phyloP scores from a whole-genome alignment of 2,329 filamentous ascomycete genomes.

The Alternaria postmessia region DNA sequence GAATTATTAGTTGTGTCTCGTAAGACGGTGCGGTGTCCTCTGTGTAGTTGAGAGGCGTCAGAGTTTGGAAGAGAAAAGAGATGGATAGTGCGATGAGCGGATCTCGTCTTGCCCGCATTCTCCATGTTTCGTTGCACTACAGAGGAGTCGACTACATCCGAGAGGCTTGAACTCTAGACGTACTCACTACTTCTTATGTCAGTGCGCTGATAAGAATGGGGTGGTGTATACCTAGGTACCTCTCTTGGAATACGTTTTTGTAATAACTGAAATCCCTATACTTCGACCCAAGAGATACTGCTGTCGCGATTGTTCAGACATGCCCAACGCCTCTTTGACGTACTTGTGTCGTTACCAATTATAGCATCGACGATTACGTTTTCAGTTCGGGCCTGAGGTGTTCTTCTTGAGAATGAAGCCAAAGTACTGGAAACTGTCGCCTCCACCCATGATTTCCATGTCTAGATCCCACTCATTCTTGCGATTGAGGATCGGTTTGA shows the following conservation, averaged over 20 bases:
- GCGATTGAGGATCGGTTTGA: slow-evolving; percentile 38
- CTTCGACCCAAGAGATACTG: neutral
- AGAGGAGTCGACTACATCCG: neutral
- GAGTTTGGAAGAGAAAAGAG: neutral
- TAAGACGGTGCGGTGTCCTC: neutral
- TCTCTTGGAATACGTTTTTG: neutral
- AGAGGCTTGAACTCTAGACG: neutral
- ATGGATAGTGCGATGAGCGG: neutral
- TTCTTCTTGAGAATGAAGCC: slow-evolving; percentile 18
- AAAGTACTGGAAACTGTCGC: slow-evolving; percentile 35
- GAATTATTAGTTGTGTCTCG: slow-evolving; percentile 7
- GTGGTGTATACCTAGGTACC: neutral
- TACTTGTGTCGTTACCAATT: neutral
- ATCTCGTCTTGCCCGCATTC: neutral
- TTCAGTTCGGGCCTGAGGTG: neutral
- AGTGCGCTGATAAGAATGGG: neutral
- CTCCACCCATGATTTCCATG: slow-evolving; percentile 30
- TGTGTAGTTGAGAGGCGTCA: neutral
- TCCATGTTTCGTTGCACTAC: neutral
- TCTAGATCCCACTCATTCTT: slow-evolving; percentile 33
- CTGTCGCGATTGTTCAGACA: neutral
- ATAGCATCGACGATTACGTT: too few species aligned
- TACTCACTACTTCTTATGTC: neutral
- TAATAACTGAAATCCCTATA: neutral
- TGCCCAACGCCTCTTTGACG: neutral